phyloP scores from a whole-genome alignment of 495 filamentous ascomycete genomes.

The Venustampulla echinocandica region DNA sequence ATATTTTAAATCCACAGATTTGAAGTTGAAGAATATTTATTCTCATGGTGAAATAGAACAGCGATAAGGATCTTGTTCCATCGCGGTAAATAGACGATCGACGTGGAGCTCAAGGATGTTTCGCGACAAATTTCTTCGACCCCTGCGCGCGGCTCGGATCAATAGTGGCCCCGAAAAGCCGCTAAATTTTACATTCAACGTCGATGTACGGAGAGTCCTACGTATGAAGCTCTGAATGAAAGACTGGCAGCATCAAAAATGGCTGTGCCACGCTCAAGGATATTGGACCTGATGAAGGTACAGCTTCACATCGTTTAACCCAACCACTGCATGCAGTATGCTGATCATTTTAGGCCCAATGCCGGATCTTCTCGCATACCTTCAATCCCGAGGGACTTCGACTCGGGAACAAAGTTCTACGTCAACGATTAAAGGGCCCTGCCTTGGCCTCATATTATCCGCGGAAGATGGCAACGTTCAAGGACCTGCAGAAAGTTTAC shows the following conservation, averaged over 20 bases:
- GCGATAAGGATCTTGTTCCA: too few species aligned
- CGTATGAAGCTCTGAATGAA: too few species aligned
- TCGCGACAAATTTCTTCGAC: too few species aligned
- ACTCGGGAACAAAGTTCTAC: conserved; percentile 79
- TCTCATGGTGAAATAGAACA: too few species aligned
- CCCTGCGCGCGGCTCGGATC: too few species aligned
- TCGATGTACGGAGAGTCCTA: neutral
- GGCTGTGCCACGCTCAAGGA: conserved; percentile 61
- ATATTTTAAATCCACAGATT: too few species aligned
- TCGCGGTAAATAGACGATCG: too few species aligned
- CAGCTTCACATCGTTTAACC: neutral
- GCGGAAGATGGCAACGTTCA: conserved; percentile 55
- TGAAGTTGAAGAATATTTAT: too few species aligned
- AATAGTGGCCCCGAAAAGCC: conserved; percentile 6
- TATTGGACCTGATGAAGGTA: conserved; percentile 77
- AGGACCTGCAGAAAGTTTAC: conserved; percentile 58
- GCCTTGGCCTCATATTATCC: conserved; percentile 81
- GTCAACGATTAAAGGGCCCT: conserved; percentile 74
- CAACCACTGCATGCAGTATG: conserved; percentile 5
- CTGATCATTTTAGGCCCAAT: conserved; percentile 57
- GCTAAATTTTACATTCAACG: conserved; percentile 4
- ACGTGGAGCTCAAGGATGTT: too few species aligned
- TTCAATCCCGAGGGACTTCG: conserved; percentile 79
- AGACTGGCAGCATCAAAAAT: too few species aligned
- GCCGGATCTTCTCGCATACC: conserved; percentile 79